phyloP scores from a whole-genome alignment of 768 basidiomycete species.

The Ephemerocybe angulata region DNA sequence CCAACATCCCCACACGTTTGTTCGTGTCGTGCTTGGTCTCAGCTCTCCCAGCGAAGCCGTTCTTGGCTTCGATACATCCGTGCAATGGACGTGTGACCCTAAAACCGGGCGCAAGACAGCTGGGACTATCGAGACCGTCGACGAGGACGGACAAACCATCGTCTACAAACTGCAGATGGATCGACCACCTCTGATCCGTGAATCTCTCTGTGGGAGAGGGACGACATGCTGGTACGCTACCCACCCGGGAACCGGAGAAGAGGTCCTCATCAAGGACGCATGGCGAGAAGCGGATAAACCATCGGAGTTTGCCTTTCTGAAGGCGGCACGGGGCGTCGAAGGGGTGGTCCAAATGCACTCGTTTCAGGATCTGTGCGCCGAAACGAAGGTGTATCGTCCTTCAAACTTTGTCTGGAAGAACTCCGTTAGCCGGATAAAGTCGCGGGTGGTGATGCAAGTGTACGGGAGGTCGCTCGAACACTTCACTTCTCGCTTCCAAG shows the following conservation, averaged over 20 bases:
- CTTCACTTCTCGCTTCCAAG: background rate
- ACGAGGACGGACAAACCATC: background rate
- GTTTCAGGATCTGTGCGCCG: background rate
- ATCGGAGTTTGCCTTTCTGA: no score
- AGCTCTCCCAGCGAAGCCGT: background rate
- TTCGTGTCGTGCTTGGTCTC: background rate
- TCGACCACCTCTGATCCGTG: background rate
- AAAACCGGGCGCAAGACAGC: background rate
- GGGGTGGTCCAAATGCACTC: background rate
- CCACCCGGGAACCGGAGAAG: background rate
- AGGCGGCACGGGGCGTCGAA: background rate
- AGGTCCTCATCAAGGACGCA: background rate
- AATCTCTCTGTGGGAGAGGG: background rate
- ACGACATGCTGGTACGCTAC: background rate
- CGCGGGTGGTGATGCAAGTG: background rate
- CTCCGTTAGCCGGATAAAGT: background rate
- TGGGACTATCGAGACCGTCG: background rate
- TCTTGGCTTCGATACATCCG: background rate
- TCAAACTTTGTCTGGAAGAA: background rate
- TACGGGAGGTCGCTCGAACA: background rate
- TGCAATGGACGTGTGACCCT: background rate
- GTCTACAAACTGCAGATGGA: background rate
- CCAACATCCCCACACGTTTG: background rate
- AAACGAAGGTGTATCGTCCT: background rate
- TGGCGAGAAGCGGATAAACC: no score